These are phyloP conservation scores for Diaporthe amygdali DNA, from an alignment of 2,329 filamentous ascomycete species.

Conservation along the genomic window DNA sequence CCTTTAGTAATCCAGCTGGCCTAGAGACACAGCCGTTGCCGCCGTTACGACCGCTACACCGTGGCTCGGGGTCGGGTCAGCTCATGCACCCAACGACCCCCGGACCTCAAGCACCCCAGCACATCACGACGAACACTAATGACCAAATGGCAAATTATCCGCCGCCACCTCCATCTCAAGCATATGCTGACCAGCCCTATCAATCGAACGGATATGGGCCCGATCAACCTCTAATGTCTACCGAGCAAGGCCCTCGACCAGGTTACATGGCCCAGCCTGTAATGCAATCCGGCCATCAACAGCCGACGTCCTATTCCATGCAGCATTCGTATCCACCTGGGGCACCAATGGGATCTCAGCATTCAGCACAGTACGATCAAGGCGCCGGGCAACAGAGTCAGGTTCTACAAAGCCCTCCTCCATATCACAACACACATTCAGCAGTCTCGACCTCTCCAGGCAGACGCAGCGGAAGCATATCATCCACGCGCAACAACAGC, in stretches of 20 bases:
- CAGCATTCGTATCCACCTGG: slow-evolving; percentile 15
- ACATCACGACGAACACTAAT: slow-evolving; percentile 10
- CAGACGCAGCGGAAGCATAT: slow-evolving; percentile 36
- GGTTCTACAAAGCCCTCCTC: slow-evolving; percentile 23
- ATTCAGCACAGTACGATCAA: slow-evolving; percentile 7
- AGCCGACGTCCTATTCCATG: slow-evolving; percentile 7
- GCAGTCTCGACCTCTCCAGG: slow-evolving; percentile 35
- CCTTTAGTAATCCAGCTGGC: slow-evolving; percentile 25
- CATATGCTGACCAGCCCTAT: slow-evolving; percentile 21
- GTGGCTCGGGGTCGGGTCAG: slow-evolving; percentile 20
- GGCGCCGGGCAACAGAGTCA: slow-evolving; percentile 13
- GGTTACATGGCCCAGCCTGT: slow-evolving; percentile 24
- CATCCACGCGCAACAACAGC: slow-evolving; percentile 30
- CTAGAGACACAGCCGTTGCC: slow-evolving; percentile 16
- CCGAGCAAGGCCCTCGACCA: slow-evolving; percentile 19
- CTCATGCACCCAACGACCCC: slow-evolving; percentile 11
- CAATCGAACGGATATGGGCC: slow-evolving; percentile 21
- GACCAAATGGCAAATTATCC: slow-evolving; percentile 14
- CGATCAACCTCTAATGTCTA: slow-evolving; percentile 25
- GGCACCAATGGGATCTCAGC: neutral
- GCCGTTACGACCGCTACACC: slow-evolving; percentile 18
- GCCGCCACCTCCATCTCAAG: slow-evolving; percentile 4
- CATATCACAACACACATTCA: slow-evolving; percentile 20
- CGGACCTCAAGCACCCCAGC: slow-evolving; percentile 7
- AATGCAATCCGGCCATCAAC: slow-evolving; percentile 20